phyloP scores from a whole-genome alignment of 1,284 basidiomycete genomes.

The Vanrija sp. region DNA sequence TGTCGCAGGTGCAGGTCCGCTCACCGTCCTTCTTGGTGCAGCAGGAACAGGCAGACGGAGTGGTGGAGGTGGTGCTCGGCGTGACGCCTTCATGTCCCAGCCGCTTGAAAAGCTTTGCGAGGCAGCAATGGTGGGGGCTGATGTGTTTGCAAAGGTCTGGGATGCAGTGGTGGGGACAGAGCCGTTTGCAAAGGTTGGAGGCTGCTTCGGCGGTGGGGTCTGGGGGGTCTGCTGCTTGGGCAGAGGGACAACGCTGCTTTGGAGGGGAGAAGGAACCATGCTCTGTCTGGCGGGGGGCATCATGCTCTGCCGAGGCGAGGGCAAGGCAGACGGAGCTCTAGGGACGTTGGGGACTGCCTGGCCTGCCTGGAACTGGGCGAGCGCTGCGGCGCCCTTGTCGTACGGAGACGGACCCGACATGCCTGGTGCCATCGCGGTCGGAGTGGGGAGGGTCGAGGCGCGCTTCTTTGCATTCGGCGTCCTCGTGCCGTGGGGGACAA shows the following conservation, averaged over 20 bases:
- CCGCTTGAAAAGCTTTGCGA: neutral
- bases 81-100: neutral
- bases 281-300: neutral
- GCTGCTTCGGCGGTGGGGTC: too few species aligned
- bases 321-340: neutral
- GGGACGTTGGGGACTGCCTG: neutral
- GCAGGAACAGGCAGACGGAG: neutral
- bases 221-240: neutral
- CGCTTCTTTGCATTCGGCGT: conserved; percentile 17
- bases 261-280: neutral
- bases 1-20: too few species aligned
- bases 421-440: neutral
- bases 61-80: neutral
- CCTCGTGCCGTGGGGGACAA: conserved; percentile 17
- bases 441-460: neutral
- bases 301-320: neutral
- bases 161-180: too few species aligned
- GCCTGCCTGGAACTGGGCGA: neutral
- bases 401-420: conserved; percentile 8
- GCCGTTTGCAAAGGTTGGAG: too few species aligned
- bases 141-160: too few species aligned
- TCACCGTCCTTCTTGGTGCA: neutral
- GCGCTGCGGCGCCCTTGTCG: conserved; percentile 13
- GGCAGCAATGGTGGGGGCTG: neutral
- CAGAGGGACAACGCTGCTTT: neutral